phyloP scores from a whole-genome alignment of 2,329 filamentous ascomycete species.

The Gnomoniopsis sp. region DNA sequence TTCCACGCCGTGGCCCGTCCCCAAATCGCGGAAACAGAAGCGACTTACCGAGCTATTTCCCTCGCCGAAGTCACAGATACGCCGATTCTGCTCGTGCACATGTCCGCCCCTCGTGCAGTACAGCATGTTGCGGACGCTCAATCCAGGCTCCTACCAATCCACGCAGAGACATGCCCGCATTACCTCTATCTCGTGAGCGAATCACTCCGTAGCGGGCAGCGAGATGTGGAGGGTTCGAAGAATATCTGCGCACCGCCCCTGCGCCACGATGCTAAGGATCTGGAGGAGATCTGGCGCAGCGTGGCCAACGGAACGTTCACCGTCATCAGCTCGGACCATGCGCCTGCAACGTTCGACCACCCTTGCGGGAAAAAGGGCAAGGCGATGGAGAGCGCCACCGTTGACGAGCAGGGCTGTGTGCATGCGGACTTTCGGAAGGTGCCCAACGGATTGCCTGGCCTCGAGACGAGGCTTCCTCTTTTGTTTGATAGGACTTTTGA shows the following conservation, averaged over 20 bases:
- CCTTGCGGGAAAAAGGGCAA: constrained; percentile 25
- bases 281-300: constrained; percentile 48
- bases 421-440: constrained; percentile 47
- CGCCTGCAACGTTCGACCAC: constrained; percentile 47
- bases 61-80: constrained; percentile 46
- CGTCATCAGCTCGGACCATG: constrained; percentile 45
- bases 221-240: constrained; percentile 48
- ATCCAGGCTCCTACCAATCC: constrained; percentile 46
- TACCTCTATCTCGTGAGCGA: constrained; percentile 54
- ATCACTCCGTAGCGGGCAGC: constrained; percentile 24
- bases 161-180: constrained; percentile 57
- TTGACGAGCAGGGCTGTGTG: constrained; percentile 20
- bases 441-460: constrained; percentile 55
- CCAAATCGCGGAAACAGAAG: constrained; percentile 44
- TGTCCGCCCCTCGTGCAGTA: constrained; percentile 44
- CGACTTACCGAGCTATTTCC: constrained; percentile 45
- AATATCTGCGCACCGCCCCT: constrained; percentile 50
- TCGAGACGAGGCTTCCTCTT: constrained; percentile 54
- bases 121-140: constrained; percentile 48
- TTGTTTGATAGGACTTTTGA: constrained; percentile 29
- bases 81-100: constrained; percentile 51
- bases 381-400: constrained; percentile 22
- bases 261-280: constrained; percentile 42
- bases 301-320: constrained; percentile 53
- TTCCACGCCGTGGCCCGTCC: constrained; percentile 45